Evolutionary conservation across 2,329 filamentous ascomycete species (phyloP), one percentile per base, ranked within the genome.

Genomic region (Thermoascus crustaceus): DNA sequence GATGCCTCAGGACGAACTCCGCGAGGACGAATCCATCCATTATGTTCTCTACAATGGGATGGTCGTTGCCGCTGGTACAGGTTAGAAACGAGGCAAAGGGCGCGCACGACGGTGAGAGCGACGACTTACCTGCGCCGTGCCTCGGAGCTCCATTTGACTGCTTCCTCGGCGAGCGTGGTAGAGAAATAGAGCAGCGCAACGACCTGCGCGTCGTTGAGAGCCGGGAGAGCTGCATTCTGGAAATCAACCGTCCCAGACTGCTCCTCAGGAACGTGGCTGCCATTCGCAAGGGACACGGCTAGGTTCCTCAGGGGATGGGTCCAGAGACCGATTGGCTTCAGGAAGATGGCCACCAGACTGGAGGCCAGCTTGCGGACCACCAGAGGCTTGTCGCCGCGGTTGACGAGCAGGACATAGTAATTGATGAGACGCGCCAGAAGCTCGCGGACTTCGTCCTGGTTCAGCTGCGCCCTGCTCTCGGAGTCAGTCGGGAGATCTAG

Each of bases 361-460:
- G 64, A 60, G 27, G 62, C 58, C 20, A 70, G 43, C 49, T 82
- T 48, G 49, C 69, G 37, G 55, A 70, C 32, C 39, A 70, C 49
- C 44, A 69, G 42, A 35, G 50, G 42, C 17, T 49, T 53, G 43
- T 68, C 64, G 10, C 52, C 51, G 7, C 50, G 45, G 32, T 56
- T 57, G 13, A 64, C 55, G 18, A 68, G 45, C n/a, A 54, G 42
- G 8, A 67, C 54, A 42, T 66, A 68, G 42, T 60, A 58, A 30
- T 58, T 54, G 9, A 68, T 50, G n/a, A 70, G 50, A 13, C 58
- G 59, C 14, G 55, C 53, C 23, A 67, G 48, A 7, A 69, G 53
- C 35, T 60, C 54, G 14, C 44, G 34, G 4, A 51, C 43, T 25
- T 57, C 55, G 16, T 54, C 39, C 21, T 58, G 48, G 17, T 50